Evolutionary conservation across 106 monocot genomes (phyloP).

Genomic region (Dendrobium catenatum): DNA sequence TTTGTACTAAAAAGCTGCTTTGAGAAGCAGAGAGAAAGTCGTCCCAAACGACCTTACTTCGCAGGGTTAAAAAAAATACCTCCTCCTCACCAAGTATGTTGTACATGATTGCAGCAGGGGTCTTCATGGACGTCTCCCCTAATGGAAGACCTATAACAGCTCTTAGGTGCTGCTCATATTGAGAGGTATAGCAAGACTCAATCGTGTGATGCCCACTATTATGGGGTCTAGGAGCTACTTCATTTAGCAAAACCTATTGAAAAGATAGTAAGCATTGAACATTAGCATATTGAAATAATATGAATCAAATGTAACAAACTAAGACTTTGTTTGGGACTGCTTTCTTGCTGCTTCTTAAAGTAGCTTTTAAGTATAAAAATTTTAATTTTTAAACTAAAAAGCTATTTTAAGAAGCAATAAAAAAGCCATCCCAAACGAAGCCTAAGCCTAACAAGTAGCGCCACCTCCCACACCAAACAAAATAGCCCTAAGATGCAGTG

Average conservation of each 20-base stretch:
- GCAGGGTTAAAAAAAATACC: slow-evolving; percentile 27
- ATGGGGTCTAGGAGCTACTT: slow-evolving; percentile 99
- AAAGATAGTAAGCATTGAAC: slow-evolving; percentile 1
- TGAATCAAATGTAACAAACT: not conserved
- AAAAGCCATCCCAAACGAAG: no score
- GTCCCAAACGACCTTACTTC: no score
- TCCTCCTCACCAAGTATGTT: slow-evolving; percentile 94
- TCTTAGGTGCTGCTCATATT: slow-evolving; percentile 93
- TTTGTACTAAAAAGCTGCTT: no score
- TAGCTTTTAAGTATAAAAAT: no score
- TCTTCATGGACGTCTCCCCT: slow-evolving; percentile 90
- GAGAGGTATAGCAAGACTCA: slow-evolving; percentile 95
- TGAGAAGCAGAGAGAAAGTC: no score
- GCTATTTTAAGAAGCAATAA: no score
- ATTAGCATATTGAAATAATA: not conserved
- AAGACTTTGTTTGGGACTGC: not conserved
- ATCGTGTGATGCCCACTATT: slow-evolving; percentile 99
- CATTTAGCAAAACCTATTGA: slow-evolving; percentile 80
- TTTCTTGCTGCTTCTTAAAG: no score
- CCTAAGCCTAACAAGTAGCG: not conserved
- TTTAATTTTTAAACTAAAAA: no score
- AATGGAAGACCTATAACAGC: slow-evolving; percentile 92
- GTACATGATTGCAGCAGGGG: slow-evolving; percentile 88
- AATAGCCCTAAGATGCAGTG: not conserved
- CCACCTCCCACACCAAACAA: no score